phyloP scores from a whole-genome alignment of 371 early-diverging fungal species.

The Syncephalis fuscata region DNA sequence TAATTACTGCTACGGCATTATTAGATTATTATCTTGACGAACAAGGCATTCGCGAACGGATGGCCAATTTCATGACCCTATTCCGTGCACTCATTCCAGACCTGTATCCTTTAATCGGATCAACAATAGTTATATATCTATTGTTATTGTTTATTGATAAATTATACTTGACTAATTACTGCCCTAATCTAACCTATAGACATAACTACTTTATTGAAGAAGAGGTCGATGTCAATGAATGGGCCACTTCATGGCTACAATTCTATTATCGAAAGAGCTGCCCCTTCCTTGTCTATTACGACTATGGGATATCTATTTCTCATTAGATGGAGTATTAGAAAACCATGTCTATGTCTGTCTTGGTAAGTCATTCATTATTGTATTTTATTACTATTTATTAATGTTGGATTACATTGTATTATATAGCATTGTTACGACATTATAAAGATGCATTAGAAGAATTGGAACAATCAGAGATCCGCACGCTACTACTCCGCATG shows the following conservation, averaged over 20 bases:
- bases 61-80: slow-evolving; percentile 66
- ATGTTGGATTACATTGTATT: slow-evolving; percentile 9
- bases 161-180: too few species aligned
- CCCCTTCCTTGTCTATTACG: slow-evolving; percentile 56
- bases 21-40: slow-evolving; percentile 14
- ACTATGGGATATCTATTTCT: slow-evolving; percentile 77
- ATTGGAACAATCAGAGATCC: slow-evolving; percentile 80
- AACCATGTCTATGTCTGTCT: slow-evolving; percentile 68
- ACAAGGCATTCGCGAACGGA: slow-evolving; percentile 35
- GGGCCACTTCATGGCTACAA: slow-evolving; percentile 80
- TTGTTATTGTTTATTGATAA: too few species aligned
- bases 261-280: slow-evolving; percentile 65
- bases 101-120: slow-evolving; percentile 28
- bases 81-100: slow-evolving; percentile 62
- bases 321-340: slow-evolving; percentile 45
- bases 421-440: slow-evolving; percentile 17
- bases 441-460: slow-evolving; percentile 70
- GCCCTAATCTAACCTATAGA: slow-evolving; percentile 1
- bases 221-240: slow-evolving; percentile 79
- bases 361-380: slow-evolving; percentile 15
- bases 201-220: slow-evolving; percentile 85
- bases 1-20: too few species aligned
- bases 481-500: slow-evolving; percentile 60
- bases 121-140: too few species aligned
- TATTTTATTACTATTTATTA: too few species aligned